Conservation (phyloP, 768 basidiomycete genomes). For the Agaricus subrufescens region DNA sequence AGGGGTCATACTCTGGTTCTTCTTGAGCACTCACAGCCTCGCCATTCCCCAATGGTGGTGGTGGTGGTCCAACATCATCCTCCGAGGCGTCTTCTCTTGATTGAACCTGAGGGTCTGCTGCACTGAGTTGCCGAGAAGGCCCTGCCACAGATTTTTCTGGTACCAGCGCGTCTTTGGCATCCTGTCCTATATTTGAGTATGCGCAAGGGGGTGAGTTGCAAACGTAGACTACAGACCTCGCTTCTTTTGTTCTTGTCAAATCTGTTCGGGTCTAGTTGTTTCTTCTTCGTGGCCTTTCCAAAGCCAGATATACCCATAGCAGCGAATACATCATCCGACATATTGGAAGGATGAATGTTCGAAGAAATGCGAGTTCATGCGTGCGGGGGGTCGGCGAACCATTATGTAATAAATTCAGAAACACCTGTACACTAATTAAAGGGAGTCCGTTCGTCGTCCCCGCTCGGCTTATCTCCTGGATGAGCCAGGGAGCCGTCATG, state of each 20-base stretch:
- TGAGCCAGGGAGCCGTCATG: conserved; percentile 26
- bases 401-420: conserved; percentile 7
- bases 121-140: not conserved
- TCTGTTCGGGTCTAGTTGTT: conserved; percentile 65
- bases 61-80: conserved; percentile 21
- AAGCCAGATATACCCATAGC: conserved; percentile 85
- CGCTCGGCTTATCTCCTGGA: not conserved
- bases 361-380: not conserved
- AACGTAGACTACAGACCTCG: conserved; percentile 24
- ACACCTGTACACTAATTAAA: no score
- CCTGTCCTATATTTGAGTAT: conserved; percentile 4
- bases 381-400: conserved; percentile 6
- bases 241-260: conserved; percentile 73
- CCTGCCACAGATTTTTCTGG: conserved; percentile 16
- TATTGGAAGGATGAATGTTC: conserved; percentile 10
- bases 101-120: not conserved
- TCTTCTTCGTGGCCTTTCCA: conserved; percentile 68
- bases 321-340: conserved; percentile 64
- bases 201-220: conserved; percentile 1
- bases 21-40: conserved; percentile 20
- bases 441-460: not conserved
- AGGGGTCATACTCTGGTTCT: conserved; percentile 59
- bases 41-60: conserved; percentile 10
- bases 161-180: conserved; percentile 10
- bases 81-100: conserved; percentile 15